A percentile compares a stretch with the other conserved stretches of the same genome.
These are phyloP conservation scores for Chaetomium sp. DNA, from an alignment of 2,329 filamentous ascomycete species.

Conservation along the genomic window DNA sequence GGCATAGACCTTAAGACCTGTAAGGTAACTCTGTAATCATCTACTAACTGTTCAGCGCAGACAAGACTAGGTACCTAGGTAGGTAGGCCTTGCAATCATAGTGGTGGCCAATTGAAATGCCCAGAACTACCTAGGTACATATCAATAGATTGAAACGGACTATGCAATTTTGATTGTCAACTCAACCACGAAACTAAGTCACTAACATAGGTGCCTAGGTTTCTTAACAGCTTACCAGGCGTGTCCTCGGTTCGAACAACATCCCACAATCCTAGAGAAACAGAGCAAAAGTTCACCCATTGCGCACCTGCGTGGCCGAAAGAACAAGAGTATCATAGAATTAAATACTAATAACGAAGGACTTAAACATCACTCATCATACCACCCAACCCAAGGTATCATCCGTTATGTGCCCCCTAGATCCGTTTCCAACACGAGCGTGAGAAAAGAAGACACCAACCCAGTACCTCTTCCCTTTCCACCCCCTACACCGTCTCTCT, in stretches of 20 bases:
- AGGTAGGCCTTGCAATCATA: no score
- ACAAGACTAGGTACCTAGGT: neutral
- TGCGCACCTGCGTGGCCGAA: neutral
- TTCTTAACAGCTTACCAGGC: no score
- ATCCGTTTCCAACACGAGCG: neutral
- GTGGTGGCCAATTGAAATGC: neutral
- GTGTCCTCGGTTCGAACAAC: no score
- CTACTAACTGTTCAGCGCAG: no score
- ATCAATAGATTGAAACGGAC: no score
- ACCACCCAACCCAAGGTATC: neutral
- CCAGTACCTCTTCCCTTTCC: neutral
- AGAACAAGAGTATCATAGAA: neutral
- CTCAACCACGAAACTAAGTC: no score
- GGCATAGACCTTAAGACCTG: no score
- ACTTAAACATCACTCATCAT: neutral
- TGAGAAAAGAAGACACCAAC: slow-evolving; percentile 9
- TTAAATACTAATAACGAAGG: neutral
- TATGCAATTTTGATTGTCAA: no score
- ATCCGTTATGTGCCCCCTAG: slow-evolving; percentile 4
- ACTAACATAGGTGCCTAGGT: no score
- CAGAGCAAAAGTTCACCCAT: neutral
- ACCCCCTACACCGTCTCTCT: slow-evolving; percentile 38
- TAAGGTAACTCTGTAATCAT: no score
- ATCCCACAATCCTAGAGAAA: no score
- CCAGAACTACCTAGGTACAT: no score